Evolutionary conservation across 139 green algal genomes (phyloP).

Genomic region (Spirogloea muscicola): DNA sequence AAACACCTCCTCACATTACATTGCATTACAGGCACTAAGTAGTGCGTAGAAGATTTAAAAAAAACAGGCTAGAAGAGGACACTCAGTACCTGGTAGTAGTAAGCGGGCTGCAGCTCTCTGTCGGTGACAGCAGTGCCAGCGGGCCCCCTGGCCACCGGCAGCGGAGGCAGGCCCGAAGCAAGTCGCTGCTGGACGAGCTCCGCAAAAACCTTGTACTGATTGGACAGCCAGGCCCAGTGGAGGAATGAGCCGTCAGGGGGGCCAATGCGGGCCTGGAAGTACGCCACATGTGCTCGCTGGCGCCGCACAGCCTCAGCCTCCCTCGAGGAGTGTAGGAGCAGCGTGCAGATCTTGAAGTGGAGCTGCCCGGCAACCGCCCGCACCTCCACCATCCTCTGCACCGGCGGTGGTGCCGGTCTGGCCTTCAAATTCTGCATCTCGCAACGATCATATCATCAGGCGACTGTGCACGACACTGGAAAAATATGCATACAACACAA

Average conservation of each 20-base stretch:
- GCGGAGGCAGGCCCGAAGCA: too few species aligned
- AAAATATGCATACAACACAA: too few species aligned
- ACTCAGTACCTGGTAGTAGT: conserved; percentile 37
- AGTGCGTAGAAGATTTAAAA: neutral
- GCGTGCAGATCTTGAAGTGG: conserved; percentile 35
- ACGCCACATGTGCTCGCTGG: conserved; percentile 26
- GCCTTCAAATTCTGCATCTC: neutral
- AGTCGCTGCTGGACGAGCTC: conserved; percentile 40
- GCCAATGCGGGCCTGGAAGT: conserved; percentile 13
- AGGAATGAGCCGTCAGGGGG: conserved; percentile 27
- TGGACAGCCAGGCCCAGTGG: conserved; percentile 35
- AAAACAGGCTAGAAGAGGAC: neutral
- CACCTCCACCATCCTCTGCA: conserved; percentile 31
- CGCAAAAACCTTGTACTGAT: conserved; percentile 42
- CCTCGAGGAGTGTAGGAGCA: conserved; percentile 31
- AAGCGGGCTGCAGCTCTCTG: conserved; percentile 32
- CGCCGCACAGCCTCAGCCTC: conserved; percentile 17
- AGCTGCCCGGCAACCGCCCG: conserved; percentile 24
- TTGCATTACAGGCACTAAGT: too few species aligned
- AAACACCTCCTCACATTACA: too few species aligned
- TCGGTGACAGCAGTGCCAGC: conserved; percentile 3
- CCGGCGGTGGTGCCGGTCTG: neutral
- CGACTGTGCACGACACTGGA: too few species aligned
- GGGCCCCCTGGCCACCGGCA: too few species aligned
- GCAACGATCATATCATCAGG: too few species aligned